Evolutionary conservation across 1,284 basidiomycete genomes (phyloP).

Genomic region (Leccinum pachyderme): DNA sequence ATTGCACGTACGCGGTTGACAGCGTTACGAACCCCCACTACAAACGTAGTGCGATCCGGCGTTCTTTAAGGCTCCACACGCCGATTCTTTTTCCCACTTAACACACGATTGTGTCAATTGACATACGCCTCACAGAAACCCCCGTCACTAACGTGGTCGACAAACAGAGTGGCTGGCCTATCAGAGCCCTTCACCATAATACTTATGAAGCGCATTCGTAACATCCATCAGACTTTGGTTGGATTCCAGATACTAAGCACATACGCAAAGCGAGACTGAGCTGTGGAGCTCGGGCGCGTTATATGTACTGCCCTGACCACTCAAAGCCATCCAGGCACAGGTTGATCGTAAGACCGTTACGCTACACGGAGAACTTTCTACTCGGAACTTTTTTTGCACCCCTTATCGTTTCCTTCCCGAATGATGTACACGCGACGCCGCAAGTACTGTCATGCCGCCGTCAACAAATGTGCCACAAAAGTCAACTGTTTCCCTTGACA

Average conservation of each 20-base stretch:
- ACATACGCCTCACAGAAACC: neutral
- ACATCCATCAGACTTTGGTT: neutral
- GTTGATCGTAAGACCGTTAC: slow-evolving; percentile 12
- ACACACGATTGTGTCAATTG: neutral
- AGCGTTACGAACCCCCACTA: slow-evolving; percentile 10
- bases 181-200: neutral
- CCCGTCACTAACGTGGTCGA: neutral
- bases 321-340: slow-evolving; percentile 9
- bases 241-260: neutral
- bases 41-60: neutral
- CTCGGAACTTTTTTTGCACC: slow-evolving; percentile 7
- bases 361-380: slow-evolving; percentile 6
- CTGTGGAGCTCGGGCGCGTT: neutral
- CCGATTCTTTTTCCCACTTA: slow-evolving; percentile 13
- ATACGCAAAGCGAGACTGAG: neutral
- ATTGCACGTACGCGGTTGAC: slow-evolving; percentile 3
- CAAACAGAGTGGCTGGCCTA: neutral
- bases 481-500: neutral
- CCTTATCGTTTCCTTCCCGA: neutral
- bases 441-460: neutral
- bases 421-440: neutral
- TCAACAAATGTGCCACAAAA: neutral
- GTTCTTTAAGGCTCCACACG: neutral
- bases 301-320: neutral
- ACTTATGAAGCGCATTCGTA: neutral